Percentiles rank a stretch among this genome's conserved stretches.
These are phyloP conservation scores for Curvularia sp. DNA, from an alignment of 2,329 filamentous ascomycete genomes.

Conservation along the genomic window DNA sequence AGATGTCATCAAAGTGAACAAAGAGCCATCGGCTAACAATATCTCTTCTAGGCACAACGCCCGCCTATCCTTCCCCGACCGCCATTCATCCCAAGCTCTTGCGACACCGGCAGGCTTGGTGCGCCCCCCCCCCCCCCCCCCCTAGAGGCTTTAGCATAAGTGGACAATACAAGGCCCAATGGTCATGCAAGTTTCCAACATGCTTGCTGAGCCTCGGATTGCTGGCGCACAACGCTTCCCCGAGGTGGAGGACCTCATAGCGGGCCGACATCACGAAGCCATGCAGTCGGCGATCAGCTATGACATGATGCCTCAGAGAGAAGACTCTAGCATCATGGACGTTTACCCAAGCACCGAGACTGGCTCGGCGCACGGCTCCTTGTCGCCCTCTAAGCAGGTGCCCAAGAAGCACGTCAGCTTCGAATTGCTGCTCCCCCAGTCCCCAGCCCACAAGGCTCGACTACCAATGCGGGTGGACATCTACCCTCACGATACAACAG, in stretches of 20 bases:
- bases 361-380: slow-evolving; percentile 40
- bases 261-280: slow-evolving; percentile 40
- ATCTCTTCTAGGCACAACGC: slow-evolving; percentile 29
- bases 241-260: slow-evolving; percentile 36
- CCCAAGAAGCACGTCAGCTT: slow-evolving; percentile 76
- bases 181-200: slow-evolving; percentile 45
- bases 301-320: slow-evolving; percentile 39
- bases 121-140: slow-evolving; percentile 32
- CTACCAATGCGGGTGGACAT: slow-evolving; percentile 89
- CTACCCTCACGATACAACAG: slow-evolving; percentile 92
- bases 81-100: slow-evolving; percentile 44
- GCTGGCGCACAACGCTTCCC: slow-evolving; percentile 38
- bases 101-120: slow-evolving; percentile 52
- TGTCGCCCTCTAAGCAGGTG: slow-evolving; percentile 48
- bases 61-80: slow-evolving; percentile 39
- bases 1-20: slow-evolving; percentile 28
- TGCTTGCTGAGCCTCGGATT: slow-evolving; percentile 38
- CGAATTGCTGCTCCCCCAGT: slow-evolving; percentile 73
- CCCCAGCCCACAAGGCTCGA: slow-evolving; percentile 73
- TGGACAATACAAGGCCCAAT: slow-evolving; percentile 16
- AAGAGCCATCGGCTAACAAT: slow-evolving; percentile 34
- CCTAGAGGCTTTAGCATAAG: slow-evolving; percentile 27
- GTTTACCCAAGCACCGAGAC: slow-evolving; percentile 49
- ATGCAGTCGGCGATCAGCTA: slow-evolving; percentile 34
- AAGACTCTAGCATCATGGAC: slow-evolving; percentile 43